Evolutionary conservation across 495 filamentous ascomycete species (phyloP), one percentile per base, ranked within the genome.

Genomic region (Xylaria acuta): DNA sequence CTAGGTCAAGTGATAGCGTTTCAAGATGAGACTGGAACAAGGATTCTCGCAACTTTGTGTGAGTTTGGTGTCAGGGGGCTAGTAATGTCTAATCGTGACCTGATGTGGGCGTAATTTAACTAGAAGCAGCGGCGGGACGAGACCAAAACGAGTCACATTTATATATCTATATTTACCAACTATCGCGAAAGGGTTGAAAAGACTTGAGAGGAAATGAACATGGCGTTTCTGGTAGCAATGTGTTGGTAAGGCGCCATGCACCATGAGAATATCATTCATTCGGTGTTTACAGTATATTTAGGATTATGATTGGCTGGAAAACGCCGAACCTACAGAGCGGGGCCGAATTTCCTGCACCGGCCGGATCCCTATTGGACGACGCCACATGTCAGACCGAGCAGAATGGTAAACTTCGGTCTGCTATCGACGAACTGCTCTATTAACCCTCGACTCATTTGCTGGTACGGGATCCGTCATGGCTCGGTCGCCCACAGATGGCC

Each of bases 231-330:
- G 12, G 22, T 6, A 54, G 51, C 22, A 51, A 27, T 27, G 9
- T 27, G 20, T 51, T n/a, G 8, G 8, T 3, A 47, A n/a, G 20
- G 18, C 18, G 11, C 12, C 51, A 59, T 34, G 56, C 36, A 27
- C n/a, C 22, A 16, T 25, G 36, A 43, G 34, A 43, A 63, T 49
- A 51, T 34, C 5, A 65, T 36, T 32, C 45, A 76, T 69, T 73
- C 71, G 71, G 71, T 18, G 65, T 63, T 56, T 43, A 18, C 60
- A 3, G 27, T 11, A 25, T 20, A 22, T n/a, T 8, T 0, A 16
- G 38, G 30, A 20, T 38, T 18, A 11, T 70, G 54, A 70, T 70
- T 70, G 67, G 67, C 30, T 38, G 25, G 38, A 62, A 70, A 70
- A 60, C 67, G 56, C 67, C 67, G 67, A 30, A 69, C 41, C 43